Conservation (phyloP, 75 land plant species). For the Selaginella tamariscina region DNA sequence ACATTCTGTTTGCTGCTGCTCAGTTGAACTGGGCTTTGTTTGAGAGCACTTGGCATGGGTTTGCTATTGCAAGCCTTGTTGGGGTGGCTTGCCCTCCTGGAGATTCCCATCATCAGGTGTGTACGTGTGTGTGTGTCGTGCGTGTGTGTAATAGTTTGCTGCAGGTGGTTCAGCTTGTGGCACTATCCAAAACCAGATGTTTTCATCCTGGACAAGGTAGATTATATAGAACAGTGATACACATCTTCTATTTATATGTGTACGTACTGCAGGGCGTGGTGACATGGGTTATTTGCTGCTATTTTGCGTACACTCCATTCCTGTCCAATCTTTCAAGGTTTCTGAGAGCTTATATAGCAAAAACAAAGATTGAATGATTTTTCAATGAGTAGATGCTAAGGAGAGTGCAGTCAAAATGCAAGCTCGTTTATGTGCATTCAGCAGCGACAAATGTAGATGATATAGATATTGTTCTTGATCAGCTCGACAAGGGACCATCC, state of each 20-base stretch:
- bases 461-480: too few species aligned
- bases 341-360: constrained; percentile 20
- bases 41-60: constrained; percentile 61
- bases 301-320: constrained; percentile 74
- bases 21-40: constrained; percentile 49
- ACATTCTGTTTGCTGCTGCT: constrained; percentile 55
- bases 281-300: constrained; percentile 66
- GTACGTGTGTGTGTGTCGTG: not conserved
- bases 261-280: constrained; percentile 44
- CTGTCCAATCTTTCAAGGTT: constrained; percentile 51
- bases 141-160: not conserved
- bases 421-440: too few species aligned
- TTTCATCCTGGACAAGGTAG: constrained; percentile 58
- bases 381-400: too few species aligned
- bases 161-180: constrained; percentile 66
- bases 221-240: not conserved
- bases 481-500: too few species aligned
- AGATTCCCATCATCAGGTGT: constrained; percentile 76
- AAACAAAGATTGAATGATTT: not conserved
- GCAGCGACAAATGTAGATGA: too few species aligned
- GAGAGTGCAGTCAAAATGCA: too few species aligned
- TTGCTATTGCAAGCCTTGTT: constrained; percentile 51
- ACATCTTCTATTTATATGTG: not conserved
- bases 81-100: constrained; percentile 64
- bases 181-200: constrained; percentile 64